A percentile compares a stretch with the other conserved stretches of the same genome.
phyloP scores from a whole-genome alignment of 257 asterid genomes.

The Nicotiana sylvestris region DNA sequence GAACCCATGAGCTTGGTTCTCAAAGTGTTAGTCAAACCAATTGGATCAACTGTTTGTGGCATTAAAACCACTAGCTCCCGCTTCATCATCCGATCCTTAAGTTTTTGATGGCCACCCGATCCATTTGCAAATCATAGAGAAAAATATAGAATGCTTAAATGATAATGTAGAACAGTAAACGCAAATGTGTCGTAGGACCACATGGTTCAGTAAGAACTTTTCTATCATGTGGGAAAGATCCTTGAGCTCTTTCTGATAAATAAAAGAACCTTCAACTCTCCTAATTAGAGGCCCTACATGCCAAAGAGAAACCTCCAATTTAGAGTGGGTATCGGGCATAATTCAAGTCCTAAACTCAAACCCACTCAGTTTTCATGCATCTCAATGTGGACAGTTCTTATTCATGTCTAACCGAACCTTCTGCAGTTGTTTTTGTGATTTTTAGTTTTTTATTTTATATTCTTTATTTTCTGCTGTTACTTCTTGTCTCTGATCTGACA shows the following conservation, averaged over 20 bases:
- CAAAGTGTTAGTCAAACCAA: not conserved
- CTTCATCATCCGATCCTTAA: not conserved
- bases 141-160: not conserved
- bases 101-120: not conserved
- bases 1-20: not conserved
- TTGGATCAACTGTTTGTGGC: not conserved
- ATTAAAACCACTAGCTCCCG: not conserved
- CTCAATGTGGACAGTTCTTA: not conserved
- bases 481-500: not conserved
- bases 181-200: not conserved
- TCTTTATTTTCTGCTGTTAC: not conserved
- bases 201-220: not conserved
- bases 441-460: not conserved
- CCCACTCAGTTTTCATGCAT: not conserved
- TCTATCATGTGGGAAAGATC: not conserved
- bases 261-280: not conserved
- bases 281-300: not conserved
- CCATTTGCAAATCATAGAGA: not conserved
- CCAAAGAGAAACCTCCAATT: not conserved
- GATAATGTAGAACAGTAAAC: not conserved
- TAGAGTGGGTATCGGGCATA: not conserved
- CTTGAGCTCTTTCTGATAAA: not conserved
- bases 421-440: not conserved
- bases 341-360: not conserved
- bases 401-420: not conserved